phyloP scores from a whole-genome alignment of 1,139 yeast genomes.

The Yamadazyma mexicana region DNA sequence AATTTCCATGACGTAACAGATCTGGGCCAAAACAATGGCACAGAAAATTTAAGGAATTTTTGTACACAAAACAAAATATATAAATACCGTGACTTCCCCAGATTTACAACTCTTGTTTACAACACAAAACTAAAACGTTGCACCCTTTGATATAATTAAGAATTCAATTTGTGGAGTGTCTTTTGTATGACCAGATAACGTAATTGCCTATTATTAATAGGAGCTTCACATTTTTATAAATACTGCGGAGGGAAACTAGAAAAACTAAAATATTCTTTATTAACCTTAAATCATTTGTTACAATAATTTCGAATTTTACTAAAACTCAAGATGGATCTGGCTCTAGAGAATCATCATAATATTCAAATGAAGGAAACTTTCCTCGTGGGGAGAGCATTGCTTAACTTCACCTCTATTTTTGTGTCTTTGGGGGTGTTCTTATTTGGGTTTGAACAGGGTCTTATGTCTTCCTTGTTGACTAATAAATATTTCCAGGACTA shows the following conservation, averaged over 20 bases:
- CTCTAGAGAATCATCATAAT: slow-evolving; percentile 21
- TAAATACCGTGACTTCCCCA: slow-evolving; percentile 1
- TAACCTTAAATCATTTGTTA: background rate
- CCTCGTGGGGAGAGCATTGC: slow-evolving; percentile 53
- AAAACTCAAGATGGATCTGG: slow-evolving; percentile 1
- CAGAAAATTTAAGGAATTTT: too few species aligned
- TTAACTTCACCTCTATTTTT: slow-evolving; percentile 58
- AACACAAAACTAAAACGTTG: too few species aligned
- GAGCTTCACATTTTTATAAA: too few species aligned
- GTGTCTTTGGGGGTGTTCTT: slow-evolving; percentile 60
- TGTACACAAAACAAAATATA: background rate
- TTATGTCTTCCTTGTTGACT: slow-evolving; percentile 61
- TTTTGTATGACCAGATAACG: too few species aligned
- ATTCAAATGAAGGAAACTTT: slow-evolving; percentile 40
- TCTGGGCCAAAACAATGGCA: background rate
- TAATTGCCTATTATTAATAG: too few species aligned
- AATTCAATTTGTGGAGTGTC: too few species aligned
- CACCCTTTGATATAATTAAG: too few species aligned
- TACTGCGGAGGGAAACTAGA: background rate
- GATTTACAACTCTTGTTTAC: too few species aligned
- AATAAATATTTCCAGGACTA: slow-evolving; percentile 72
- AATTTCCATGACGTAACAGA: slow-evolving; percentile 1
- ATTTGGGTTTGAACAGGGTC: slow-evolving; percentile 65
- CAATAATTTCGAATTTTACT: too few species aligned
- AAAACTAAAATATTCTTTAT: background rate